Evolutionary conservation across 164 flowering plant species (phyloP).

Genomic region (Amborella trichopoda): DNA sequence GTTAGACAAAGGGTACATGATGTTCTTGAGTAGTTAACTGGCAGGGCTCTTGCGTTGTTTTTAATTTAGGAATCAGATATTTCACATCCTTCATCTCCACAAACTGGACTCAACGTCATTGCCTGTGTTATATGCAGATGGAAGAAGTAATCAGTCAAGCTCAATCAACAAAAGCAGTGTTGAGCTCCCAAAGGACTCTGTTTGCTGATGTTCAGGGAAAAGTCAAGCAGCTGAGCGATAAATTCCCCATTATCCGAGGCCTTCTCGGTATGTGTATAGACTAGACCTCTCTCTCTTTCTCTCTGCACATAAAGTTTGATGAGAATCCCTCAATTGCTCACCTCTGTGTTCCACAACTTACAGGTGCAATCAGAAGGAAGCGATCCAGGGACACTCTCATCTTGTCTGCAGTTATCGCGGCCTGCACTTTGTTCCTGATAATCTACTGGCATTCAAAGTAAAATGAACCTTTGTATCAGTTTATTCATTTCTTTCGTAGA

Average conservation of each 20-base stretch:
- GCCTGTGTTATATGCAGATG: constrained; percentile 70
- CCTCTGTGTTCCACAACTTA: too few relatives aligned
- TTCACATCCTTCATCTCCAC: too few relatives aligned
- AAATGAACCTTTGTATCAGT: too few relatives aligned
- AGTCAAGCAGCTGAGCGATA: constrained; percentile 73
- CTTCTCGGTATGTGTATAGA: constrained; percentile 65
- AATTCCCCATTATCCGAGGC: constrained; percentile 86
- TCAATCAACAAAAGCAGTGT: constrained; percentile 65
- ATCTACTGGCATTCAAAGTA: constrained; percentile 95
- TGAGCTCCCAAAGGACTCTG: constrained; percentile 72
- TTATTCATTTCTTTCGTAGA: too few relatives aligned
- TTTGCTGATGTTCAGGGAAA: constrained; percentile 93
- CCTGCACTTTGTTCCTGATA: constrained; percentile 87
- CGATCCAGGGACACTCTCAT: constrained; percentile 89
- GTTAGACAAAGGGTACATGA: too few relatives aligned
- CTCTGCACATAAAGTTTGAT: too few relatives aligned
- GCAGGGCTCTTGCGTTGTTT: too few relatives aligned
- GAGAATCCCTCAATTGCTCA: too few relatives aligned
- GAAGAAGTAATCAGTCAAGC: constrained; percentile 97
- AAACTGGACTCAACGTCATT: too few relatives aligned
- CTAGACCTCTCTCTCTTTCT: too few relatives aligned
- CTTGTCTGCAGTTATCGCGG: constrained; percentile 86
- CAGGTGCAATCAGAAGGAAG: constrained; percentile 86
- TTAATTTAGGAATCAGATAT: too few relatives aligned
- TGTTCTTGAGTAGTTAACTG: too few relatives aligned